Evolutionary conservation across 2,329 filamentous ascomycete species (phyloP).

Genomic region (Cladorrhinum sp.): DNA sequence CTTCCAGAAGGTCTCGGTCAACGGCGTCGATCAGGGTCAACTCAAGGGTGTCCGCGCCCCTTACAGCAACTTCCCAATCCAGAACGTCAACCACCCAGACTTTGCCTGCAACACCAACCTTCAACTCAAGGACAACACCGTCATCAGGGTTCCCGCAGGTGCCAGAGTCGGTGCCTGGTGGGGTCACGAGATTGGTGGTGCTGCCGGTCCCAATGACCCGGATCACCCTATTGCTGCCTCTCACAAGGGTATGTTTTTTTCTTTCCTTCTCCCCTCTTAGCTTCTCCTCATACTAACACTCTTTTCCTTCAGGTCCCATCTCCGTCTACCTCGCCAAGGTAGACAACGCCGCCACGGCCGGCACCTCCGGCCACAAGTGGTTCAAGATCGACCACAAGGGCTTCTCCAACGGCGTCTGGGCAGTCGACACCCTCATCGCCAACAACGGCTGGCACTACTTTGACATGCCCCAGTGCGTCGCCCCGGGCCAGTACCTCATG

Average conservation of each 20-base stretch:
- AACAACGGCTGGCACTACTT: slow-evolving; percentile 44
- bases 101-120: slow-evolving; percentile 29
- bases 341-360: slow-evolving; percentile 42
- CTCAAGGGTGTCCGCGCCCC: slow-evolving; percentile 49
- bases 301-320: slow-evolving; percentile 39
- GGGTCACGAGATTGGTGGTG: slow-evolving; percentile 44
- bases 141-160: slow-evolving; percentile 33
- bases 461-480: slow-evolving; percentile 38
- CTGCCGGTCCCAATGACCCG: slow-evolving; percentile 36
- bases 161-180: slow-evolving; percentile 42
- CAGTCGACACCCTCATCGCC: slow-evolving; percentile 47
- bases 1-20: slow-evolving; percentile 42
- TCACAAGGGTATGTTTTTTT: slow-evolving; percentile 37
- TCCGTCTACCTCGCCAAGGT: slow-evolving; percentile 49
- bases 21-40: slow-evolving; percentile 48
- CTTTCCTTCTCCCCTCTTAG: too few relatives aligned
- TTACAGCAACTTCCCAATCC: slow-evolving; percentile 43
- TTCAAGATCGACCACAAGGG: slow-evolving; percentile 52
- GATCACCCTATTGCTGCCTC: slow-evolving; percentile 42
- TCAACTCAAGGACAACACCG: slow-evolving; percentile 26
- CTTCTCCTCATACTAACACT: slow-evolving; percentile 19
- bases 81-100: slow-evolving; percentile 26
- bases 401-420: slow-evolving; percentile 40
- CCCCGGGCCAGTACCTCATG: slow-evolving; percentile 42
- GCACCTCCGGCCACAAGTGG: slow-evolving; percentile 40